Conservation (phyloP, 2,329 filamentous ascomycete species). For the Cryphonectria nitschkei region DNA sequence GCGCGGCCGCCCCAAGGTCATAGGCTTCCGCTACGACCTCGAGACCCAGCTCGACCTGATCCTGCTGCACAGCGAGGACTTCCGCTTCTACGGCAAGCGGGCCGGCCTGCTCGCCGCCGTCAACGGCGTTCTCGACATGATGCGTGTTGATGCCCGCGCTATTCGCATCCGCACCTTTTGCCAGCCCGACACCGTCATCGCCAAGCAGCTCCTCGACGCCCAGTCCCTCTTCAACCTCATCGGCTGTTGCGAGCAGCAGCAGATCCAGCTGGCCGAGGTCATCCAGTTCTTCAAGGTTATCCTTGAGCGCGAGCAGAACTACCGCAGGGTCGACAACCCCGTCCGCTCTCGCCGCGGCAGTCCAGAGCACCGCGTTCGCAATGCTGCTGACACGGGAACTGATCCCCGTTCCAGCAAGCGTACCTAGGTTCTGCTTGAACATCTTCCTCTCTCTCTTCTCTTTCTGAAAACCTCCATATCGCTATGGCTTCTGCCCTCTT, state of each 20-base stretch:
- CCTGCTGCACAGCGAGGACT: conserved; percentile 52
- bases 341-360: background rate
- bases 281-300: conserved; percentile 58
- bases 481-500: background rate
- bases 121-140: conserved; percentile 52
- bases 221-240: conserved; percentile 56
- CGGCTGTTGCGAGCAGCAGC: conserved; percentile 47
- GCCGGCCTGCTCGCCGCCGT: conserved; percentile 49
- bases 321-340: conserved; percentile 30
- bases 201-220: conserved; percentile 60
- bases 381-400: conserved; percentile 17
- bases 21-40: conserved; percentile 62
- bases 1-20: conserved; percentile 57
- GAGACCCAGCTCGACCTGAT: conserved; percentile 64
- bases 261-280: conserved; percentile 53
- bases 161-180: conserved; percentile 61
- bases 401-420: conserved; percentile 22
- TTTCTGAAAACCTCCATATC: background rate
- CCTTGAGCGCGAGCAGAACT: conserved; percentile 49
- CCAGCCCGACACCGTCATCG: conserved; percentile 60
- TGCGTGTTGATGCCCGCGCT: conserved; percentile 55
- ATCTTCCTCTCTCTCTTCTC: background rate
- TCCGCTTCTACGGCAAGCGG: conserved; percentile 57
- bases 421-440: background rate
- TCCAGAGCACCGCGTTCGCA: conserved; percentile 10